phyloP scores from a whole-genome alignment of 257 asterid genomes.

The Solanum bukasovii region DNA sequence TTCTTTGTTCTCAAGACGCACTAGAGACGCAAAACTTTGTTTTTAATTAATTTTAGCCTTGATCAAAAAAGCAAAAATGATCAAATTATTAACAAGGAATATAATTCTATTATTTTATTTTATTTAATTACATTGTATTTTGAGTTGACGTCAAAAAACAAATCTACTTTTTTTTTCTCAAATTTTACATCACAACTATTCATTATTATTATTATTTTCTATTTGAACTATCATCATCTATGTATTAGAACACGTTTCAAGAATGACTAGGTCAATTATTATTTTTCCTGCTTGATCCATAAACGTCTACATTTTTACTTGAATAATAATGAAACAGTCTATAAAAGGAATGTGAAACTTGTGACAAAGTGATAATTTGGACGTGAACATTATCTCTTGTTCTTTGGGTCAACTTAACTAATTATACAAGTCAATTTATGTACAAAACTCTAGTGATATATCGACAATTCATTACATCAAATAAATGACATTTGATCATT shows the following conservation, averaged over 20 bases:
- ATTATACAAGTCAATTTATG: neutral
- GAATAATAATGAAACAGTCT: too few relatives aligned
- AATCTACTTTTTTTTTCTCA: neutral
- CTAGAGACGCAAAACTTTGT: too few relatives aligned
- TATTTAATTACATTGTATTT: too few relatives aligned
- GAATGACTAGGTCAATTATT: too few relatives aligned
- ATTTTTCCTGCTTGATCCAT: neutral
- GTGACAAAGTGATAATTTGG: neutral
- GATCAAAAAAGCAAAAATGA: neutral
- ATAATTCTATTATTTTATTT: neutral
- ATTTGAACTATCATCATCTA: too few relatives aligned
- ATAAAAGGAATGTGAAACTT: too few relatives aligned
- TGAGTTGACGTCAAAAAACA: neutral
- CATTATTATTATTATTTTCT: too few relatives aligned
- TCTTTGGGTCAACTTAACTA: neutral
- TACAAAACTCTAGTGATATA: neutral
- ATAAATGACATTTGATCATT: neutral
- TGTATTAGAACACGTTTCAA: too few relatives aligned
- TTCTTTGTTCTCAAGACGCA: slow-evolving; percentile 37
- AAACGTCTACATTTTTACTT: too few relatives aligned
- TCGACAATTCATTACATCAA: neutral
- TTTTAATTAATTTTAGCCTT: neutral
- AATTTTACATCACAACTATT: neutral
- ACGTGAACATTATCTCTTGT: neutral
- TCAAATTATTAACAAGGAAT: neutral